Base-by-base conservation (phyloP, 164 flowering plant genomes). In the grape (Vitis vinifera) region DNA sequence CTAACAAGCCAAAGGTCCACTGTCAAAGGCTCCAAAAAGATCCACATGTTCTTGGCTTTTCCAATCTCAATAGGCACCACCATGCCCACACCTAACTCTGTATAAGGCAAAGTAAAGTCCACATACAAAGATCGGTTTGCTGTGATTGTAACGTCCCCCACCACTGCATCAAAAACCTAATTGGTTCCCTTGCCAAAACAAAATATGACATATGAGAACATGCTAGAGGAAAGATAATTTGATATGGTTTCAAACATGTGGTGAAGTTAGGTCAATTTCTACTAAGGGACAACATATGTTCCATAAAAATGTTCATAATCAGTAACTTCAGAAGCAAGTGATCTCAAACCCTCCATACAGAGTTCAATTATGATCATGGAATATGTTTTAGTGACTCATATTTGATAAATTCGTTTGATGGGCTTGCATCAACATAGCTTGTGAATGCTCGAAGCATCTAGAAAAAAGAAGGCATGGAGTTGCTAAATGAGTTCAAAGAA, bases 121-220 rank as follows among this genome's bases (percentile, higher is more conserved):
- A 70, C 78, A 55, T 65, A 75, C 30, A n/a, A 47, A 10, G 67
- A 65, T 66, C 78, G 52, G 27, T 70, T 75, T 7, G 62, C 16
- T 10, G 63, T 53, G 67, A 75, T 70, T 47, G 78, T 66, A 10
- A 55, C 62, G 50, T 75, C 78, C 5, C 78, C 78, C 6, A 75
- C 70, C 15, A 44, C 77, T 47, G 66, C 81, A 68, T 78, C 81
- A 63, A 0, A 73, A 1, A 27, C 68, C 77, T 73, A 44, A 14
- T 14, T 61, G 6, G 51, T 17, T 5, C 63, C 27, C 27, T 23
- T 23, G 27, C 27, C 27, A 23, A 23, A 1, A 23, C 27, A 23
- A 23, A 23, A 23, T 23, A 23, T 23, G 27, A 23, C 27, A 23
- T 23, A 23, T 23, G 27, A 23, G 27, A 23, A 23, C 2, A 23